Percentiles rank a stretch among this genome's conserved stretches.
These are phyloP conservation scores for Xylaria sp. DNA, from an alignment of 2,329 filamentous ascomycete genomes.

Conservation along the genomic window DNA sequence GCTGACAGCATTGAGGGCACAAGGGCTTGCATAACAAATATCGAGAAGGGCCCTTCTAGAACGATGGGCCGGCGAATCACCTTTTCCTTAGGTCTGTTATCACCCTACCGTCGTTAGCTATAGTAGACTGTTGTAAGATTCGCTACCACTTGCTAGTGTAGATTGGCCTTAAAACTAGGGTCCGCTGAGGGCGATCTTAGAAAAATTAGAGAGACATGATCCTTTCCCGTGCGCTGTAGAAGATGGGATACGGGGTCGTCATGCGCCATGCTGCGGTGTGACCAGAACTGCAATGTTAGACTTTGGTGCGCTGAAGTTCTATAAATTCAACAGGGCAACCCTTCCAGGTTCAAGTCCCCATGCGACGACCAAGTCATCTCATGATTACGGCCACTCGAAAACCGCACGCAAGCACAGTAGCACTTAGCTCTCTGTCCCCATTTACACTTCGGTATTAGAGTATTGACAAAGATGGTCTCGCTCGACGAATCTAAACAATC, in stretches of 20 bases:
- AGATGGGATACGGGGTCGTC: background rate
- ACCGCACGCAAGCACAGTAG: background rate
- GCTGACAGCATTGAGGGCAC: background rate
- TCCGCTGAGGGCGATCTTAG: background rate
- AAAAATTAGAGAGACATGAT: background rate
- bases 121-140: background rate
- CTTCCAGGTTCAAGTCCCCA: background rate
- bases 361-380: background rate
- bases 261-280: background rate
- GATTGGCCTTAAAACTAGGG: background rate
- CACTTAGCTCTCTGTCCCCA: background rate
- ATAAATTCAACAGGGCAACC: background rate
- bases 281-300: background rate
- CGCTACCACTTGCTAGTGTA: background rate
- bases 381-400: background rate
- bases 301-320: background rate
- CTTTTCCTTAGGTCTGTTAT: background rate
- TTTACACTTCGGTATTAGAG: background rate
- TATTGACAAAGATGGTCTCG: background rate
- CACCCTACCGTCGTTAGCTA: background rate
- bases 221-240: background rate
- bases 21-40: background rate
- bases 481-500: background rate
- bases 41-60: constrained; percentile 16
- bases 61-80: background rate